Conservation (phyloP, 1,284 basidiomycete species). For the Ustilago shanxiensis region DNA sequence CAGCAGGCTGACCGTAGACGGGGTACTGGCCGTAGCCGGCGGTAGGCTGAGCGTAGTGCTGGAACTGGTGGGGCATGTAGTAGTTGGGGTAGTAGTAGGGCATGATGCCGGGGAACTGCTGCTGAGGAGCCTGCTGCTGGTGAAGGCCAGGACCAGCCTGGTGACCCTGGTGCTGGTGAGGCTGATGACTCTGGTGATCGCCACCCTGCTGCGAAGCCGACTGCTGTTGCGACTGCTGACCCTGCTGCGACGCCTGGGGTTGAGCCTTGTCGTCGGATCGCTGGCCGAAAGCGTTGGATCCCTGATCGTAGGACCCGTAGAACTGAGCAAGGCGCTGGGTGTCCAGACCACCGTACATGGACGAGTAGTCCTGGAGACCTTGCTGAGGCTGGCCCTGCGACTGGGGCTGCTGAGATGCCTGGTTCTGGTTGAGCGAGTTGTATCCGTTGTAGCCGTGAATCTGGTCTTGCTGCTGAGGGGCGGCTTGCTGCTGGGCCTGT, state of each 20-base stretch:
- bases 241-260: conserved; percentile 44
- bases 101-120: conserved; percentile 68
- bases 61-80: conserved; percentile 70
- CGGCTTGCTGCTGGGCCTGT: conserved; percentile 38
- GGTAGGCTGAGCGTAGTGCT: conserved; percentile 68
- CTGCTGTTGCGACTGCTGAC: conserved; percentile 54
- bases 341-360: conserved; percentile 65
- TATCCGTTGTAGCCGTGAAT: conserved; percentile 58
- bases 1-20: conserved; percentile 63
- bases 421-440: conserved; percentile 44
- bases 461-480: conserved; percentile 42
- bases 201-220: conserved; percentile 37
- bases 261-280: conserved; percentile 51
- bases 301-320: conserved; percentile 65
- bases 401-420: conserved; percentile 40
- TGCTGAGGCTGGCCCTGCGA: conserved; percentile 50
- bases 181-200: conserved; percentile 46
- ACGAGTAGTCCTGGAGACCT: conserved; percentile 55
- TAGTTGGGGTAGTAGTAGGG: conserved; percentile 70
- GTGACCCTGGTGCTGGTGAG: conserved; percentile 45
- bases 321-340: conserved; percentile 63
- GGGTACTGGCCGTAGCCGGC: conserved; percentile 69
- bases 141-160: conserved; percentile 53
- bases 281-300: conserved; percentile 52
- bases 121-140: conserved; percentile 61